Evolutionary conservation across 2,329 filamentous ascomycete species (phyloP), one percentile per base, ranked within the genome.

Genomic region (Aspergillus arachidicola): DNA sequence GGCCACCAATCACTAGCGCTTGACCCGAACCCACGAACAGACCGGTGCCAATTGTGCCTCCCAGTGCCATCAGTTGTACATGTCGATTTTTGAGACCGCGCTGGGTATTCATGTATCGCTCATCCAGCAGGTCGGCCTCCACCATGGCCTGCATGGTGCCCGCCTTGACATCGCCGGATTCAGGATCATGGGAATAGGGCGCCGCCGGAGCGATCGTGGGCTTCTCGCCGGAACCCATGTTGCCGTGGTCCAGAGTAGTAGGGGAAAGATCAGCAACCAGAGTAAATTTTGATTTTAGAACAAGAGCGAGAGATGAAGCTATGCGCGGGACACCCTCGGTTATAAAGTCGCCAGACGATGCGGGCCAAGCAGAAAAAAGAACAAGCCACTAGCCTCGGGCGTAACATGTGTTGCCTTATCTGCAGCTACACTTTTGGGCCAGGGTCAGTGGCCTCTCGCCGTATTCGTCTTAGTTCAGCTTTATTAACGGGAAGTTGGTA

Each of bases 11-110:
- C 28, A 80, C 79, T 36, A 87, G 82, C 1, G 83, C 82, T 63
- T 80, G 77, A 45, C 85, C 85, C 1, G 84, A 82, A 54, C 83
- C 82, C 11, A 87, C 77, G 72, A 87, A 86, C 0, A 86, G 74
- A 64, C 84, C 84, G 3, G 84, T 86, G 46, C 83, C 82, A 63
- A 87, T 87, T 5, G 84, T 85, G 62, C 85, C 85, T 60, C 85
- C 85, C 16, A 88, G 79, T 16, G 85, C 86, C 79, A 82, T 78
- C 68, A 79, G 75, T 65, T 80, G 78, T 16, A 79, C 77, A 72
- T 80, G 79, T 59, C 79, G 76, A 41, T 72, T 80, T 61, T 79
- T 79, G 45, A 81, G 71, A 11, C 79, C 79, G 45, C 79, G 78
- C 65, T 80, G 68, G 48, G 78, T 81, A 16, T 72, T 73, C 30